Percentiles rank a stretch among this genome's conserved stretches.
Conservation (phyloP, 352 stramenopile genomes). For the Globisporangium irregulare region DNA sequence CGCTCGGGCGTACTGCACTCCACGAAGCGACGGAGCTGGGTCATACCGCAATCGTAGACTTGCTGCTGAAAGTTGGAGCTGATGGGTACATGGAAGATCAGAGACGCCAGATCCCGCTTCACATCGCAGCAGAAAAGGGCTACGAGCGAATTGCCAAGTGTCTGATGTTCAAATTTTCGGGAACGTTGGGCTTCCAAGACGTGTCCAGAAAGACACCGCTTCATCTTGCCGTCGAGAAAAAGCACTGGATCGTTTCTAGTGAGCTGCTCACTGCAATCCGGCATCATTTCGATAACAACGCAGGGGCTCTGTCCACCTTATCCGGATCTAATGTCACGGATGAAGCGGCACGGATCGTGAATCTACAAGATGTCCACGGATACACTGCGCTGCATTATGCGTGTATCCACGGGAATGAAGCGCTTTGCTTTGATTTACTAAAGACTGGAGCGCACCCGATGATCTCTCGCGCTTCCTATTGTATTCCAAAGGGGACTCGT, state of each 20-base stretch:
- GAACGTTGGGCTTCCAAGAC: conserved; percentile 33
- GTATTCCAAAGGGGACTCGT: conserved; percentile 10
- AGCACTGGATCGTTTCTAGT: conserved; percentile 30
- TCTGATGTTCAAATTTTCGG: conserved; percentile 40
- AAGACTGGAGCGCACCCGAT: conserved; percentile 24
- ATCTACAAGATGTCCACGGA: conserved; percentile 42
- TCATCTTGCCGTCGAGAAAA: conserved; percentile 40
- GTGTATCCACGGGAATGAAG: conserved; percentile 31
- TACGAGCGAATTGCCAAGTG: conserved; percentile 50
- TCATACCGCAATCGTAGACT: conserved; percentile 51
- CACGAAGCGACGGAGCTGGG: conserved; percentile 62
- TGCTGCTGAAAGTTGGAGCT: conserved; percentile 54
- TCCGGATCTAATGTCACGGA: neutral
- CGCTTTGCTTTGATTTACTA: conserved; percentile 30
- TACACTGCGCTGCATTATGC: conserved; percentile 63
- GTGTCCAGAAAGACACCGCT: conserved; percentile 41
- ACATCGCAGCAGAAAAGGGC: conserved; percentile 45
- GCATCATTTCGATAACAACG: neutral
- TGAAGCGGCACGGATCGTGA: neutral
- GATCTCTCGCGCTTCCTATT: conserved; percentile 25
- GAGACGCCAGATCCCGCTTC: conserved; percentile 36
- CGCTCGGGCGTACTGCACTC: conserved; percentile 40
- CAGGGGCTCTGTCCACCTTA: conserved; percentile 2
- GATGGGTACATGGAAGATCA: conserved; percentile 57
- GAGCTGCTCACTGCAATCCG: conserved; percentile 28